Conservation (phyloP, 106 monocot species). For the Acanthochlamys bracteata region DNA sequence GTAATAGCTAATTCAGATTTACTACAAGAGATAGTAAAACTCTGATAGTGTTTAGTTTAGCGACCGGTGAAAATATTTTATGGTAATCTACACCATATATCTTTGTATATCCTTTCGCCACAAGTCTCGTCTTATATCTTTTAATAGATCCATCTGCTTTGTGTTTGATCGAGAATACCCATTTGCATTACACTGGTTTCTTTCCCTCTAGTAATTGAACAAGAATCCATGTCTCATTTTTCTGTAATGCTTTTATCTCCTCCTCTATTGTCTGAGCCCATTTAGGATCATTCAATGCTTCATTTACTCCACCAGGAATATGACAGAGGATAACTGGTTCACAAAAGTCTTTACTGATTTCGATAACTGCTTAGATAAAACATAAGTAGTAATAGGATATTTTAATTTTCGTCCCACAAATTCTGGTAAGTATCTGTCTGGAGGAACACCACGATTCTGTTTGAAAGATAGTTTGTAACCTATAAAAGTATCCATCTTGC, state of each 20-base stretch:
- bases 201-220: background rate
- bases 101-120: slow-evolving; percentile 2
- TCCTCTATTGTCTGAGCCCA: background rate
- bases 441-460: background rate
- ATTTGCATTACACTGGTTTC: background rate
- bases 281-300: slow-evolving; percentile 5
- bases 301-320: background rate
- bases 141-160: background rate
- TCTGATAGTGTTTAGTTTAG: slow-evolving; percentile 4
- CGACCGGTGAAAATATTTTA: slow-evolving; percentile 9
- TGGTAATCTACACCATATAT: slow-evolving; percentile 7
- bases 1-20: slow-evolving; percentile 2
- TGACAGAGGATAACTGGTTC: background rate
- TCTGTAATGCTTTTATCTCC: slow-evolving; percentile 4
- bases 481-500: background rate
- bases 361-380: background rate
- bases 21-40: slow-evolving; percentile 5
- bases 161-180: background rate
- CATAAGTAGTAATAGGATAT: background rate
- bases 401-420: background rate
- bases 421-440: background rate
- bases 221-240: slow-evolving; percentile 7
- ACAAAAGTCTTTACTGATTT: background rate
- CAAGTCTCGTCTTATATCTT: slow-evolving; percentile 11
- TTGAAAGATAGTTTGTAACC: too few species aligned